Evolutionary conservation across 306 rosid species (phyloP), one percentile per base, ranked within the genome.

Genomic region (Quercus gilva): DNA sequence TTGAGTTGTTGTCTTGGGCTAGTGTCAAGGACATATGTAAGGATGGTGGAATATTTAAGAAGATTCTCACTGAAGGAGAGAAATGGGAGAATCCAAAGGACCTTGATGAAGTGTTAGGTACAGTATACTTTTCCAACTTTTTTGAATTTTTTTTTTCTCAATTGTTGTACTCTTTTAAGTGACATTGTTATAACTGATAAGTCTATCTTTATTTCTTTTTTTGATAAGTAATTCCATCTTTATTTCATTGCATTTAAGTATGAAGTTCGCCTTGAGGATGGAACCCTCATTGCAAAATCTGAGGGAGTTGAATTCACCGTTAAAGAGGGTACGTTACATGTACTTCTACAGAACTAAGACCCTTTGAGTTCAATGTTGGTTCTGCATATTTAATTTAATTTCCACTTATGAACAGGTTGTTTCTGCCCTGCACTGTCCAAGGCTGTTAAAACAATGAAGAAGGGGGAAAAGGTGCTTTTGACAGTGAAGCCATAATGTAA

Each of bases 391-490:
- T 55, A 74, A 9, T 4, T 25, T 31, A 1, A 25, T 23, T n/a
- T 74, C 70, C 57, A 3, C 8, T 74, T 28, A 43, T 31, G 31
- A 57, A 55, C 84, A 95, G 99, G 99, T 82, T 84, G 88, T 76
- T 93, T 88, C 78, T 95, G 98, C 80, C 91, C 94, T 81, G 98
- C 99, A 4, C 74, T 95, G 41, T 71, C 96, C 0, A 91, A 83
- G 90, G 98, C 97, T 76, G 91, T 95, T 68, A 95, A 90, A 82
- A 91, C 99, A 69, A 93, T 95, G 99, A 93, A 92, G 88, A 89
- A 84, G 83, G 97, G 99, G 13, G 99, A 95, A 85, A 93, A 90
- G 60, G 97, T 80, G 69, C 78, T 87, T 57, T 79, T 95, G 59
- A 84, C 87, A 0, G 99, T 95, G 79, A 93, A 89, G 83, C 97